A percentile compares a stretch with the other conserved stretches of the same genome.
phyloP scores from a whole-genome alignment of 2,329 filamentous ascomycete genomes.

The Fusarium continuum region DNA sequence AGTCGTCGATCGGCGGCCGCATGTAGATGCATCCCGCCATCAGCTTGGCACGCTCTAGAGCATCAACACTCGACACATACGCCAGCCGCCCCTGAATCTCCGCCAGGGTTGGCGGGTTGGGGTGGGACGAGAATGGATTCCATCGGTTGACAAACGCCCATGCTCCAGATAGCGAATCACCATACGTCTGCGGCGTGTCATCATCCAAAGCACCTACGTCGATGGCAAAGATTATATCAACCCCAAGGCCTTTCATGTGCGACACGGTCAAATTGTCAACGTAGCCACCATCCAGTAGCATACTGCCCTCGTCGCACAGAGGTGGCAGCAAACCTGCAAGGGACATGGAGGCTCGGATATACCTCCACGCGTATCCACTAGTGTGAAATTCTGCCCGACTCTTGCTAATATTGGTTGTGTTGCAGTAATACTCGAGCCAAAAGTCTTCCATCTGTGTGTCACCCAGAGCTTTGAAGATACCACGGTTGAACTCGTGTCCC shows the following conservation, averaged over 20 bases:
- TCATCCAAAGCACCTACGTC: slow-evolving; percentile 95
- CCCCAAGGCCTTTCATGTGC: slow-evolving; percentile 95
- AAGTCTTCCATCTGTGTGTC: slow-evolving; percentile 98
- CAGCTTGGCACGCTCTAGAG: slow-evolving; percentile 90
- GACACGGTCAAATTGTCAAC: slow-evolving; percentile 96
- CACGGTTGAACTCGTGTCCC: slow-evolving; percentile 97
- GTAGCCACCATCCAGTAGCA: slow-evolving; percentile 96
- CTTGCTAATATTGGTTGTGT: slow-evolving; percentile 98
- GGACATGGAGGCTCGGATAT: slow-evolving; percentile 96
- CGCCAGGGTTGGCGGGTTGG: slow-evolving; percentile 92
- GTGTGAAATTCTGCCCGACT: slow-evolving; percentile 92
- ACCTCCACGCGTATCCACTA: slow-evolving; percentile 96
- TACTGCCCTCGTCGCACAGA: slow-evolving; percentile 94
- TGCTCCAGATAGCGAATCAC: slow-evolving; percentile 91
- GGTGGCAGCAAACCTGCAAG: slow-evolving; percentile 91
- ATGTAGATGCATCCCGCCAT: slow-evolving; percentile 95
- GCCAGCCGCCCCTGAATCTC: slow-evolving; percentile 96
- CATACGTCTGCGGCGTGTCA: slow-evolving; percentile 88
- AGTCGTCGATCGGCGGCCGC: slow-evolving; percentile 91
- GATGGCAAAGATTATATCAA: slow-evolving; percentile 93
- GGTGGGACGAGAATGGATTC: slow-evolving; percentile 90
- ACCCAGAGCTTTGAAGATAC: slow-evolving; percentile 98
- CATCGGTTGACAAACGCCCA: slow-evolving; percentile 96
- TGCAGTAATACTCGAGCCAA: slow-evolving; percentile 99
- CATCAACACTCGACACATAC: slow-evolving; percentile 94